Evolutionary conservation across 768 basidiomycete species (phyloP), one percentile per base, ranked within the genome.

Genomic region (Phylloporus sp.): DNA sequence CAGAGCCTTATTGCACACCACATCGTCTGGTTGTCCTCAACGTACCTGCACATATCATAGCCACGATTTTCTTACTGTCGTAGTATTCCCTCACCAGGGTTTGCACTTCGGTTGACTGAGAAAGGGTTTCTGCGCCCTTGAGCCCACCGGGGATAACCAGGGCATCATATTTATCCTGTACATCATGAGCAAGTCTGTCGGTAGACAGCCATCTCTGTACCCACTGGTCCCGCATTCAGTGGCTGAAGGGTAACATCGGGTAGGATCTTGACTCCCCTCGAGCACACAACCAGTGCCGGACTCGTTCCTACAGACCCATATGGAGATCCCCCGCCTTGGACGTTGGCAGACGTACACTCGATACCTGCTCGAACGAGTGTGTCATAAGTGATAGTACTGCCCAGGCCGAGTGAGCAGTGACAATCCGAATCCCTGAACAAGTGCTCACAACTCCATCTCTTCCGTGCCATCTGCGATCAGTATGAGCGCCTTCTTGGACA

Each of bases 21-120:
- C 7, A 20, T 22, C 4, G 13, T 39, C 24, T 44, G 20, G 15
- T 10, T 20, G 24, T 32, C 47, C 2, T 43, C 4, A 6, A 65
- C 76, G 29, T 47, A 84, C 89, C 89, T 45, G 90, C 90, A 60
- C 90, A 92, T 41, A 91, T 89, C 89, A 91, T 90, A 1, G 82
- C 90, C 23, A 92, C 85, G 40, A 87, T 63, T 18, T 64, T 70
- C 22, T 55, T 59, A 4, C 54, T 47, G 8, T 70, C 56, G 8
- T 70, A 64, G 59, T 81, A 91, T 20, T 73, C 68, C 49, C 75
- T 72, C 12, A 91, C 77, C 10, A 90, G 73, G 0, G 75, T 71
- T 62, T 91, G 86, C 2, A 91, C 85, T 2, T 67, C 71, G 18
- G 70, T 59, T 47, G 76, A 81, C 27, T 72, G 72, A 1, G 88